Conservation (phyloP, 352 stramenopile species). For the Peronospora destructor region DNA sequence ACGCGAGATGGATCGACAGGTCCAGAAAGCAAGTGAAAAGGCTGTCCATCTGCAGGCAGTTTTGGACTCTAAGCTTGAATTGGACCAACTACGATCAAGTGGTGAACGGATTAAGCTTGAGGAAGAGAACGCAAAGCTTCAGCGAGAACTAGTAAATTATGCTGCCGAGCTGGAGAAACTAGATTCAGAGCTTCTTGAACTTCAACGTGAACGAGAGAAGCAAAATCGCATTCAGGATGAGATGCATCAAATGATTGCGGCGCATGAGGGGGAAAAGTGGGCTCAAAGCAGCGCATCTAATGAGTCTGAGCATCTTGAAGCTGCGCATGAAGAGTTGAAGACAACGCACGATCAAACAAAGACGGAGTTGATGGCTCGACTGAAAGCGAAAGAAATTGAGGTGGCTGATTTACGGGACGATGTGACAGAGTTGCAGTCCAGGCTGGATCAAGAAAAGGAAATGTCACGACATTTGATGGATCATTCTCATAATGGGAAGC, state of each 20-base stretch:
- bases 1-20: conserved; percentile 30
- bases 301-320: conserved; percentile 20
- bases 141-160: conserved; percentile 24
- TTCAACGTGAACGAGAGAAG: conserved; percentile 45
- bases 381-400: conserved; percentile 31
- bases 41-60: conserved; percentile 33
- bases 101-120: conserved; percentile 22
- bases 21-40: conserved; percentile 42
- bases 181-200: conserved; percentile 29
- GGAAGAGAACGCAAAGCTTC: conserved; percentile 22
- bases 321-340: conserved; percentile 28
- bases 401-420: conserved; percentile 41
- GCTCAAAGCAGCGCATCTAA: conserved; percentile 9
- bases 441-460: conserved; percentile 49
- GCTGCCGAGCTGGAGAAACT: conserved; percentile 22
- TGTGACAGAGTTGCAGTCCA: conserved; percentile 49
- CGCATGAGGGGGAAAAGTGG: conserved; percentile 27
- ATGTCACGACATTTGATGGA: conserved; percentile 46
- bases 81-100: conserved; percentile 22
- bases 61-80: conserved; percentile 27
- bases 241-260: conserved; percentile 35
- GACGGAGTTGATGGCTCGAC: conserved; percentile 20
- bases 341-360: conserved; percentile 35
- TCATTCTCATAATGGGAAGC: conserved; percentile 23
- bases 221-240: conserved; percentile 33